Evolutionary conservation across 805 yeast genomes (phyloP), one percentile per base, ranked within the genome.

Genomic region (Sungouiozyma ichnusensis): DNA sequence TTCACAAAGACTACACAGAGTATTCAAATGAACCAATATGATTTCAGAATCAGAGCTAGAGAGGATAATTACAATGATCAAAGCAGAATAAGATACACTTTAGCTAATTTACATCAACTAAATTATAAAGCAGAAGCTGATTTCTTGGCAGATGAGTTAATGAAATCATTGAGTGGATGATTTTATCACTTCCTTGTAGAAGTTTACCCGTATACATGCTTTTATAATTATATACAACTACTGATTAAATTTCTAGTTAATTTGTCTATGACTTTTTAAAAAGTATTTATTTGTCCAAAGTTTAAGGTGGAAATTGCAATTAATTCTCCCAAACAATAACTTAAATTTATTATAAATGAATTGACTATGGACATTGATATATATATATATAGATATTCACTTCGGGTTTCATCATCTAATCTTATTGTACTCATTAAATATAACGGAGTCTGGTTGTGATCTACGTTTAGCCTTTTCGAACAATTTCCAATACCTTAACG

Each of bases 401-500:
- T n/a, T n/a, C n/a, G n/a, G n/a, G n/a, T n/a, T n/a, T n/a, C n/a
- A n/a, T n/a, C 57, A 83, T 51, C 94, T 64, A 47, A 84, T 67
- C 55, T 80, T 86, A 71, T 74, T 78, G 49, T 82, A 82, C 1
- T 92, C 84, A 64, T 79, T 85, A 38, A 81, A 64, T 36, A 84
- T 62, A 11, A 78, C 81, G 16, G 84, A 75, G 17, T 81, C 72
- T 18, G 79, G 77, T 11, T 74, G 74, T 33, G 66, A 68, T 43
- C 76, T 80, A 39, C 66, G 65, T 51, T 74, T 79, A 45, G 72
- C 77, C 58, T 81, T 85, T 45, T 85, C 95, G 65, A 88, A 92
- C 1, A 88, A 83, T 52, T 86, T 87, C 98, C 98, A 92, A 58
- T 92, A 85, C 48, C 98, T 64, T 43, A 92, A 66, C 0, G 98